Conservation (phyloP, 768 basidiomycete species). For the Pisolithus sp. region DNA sequence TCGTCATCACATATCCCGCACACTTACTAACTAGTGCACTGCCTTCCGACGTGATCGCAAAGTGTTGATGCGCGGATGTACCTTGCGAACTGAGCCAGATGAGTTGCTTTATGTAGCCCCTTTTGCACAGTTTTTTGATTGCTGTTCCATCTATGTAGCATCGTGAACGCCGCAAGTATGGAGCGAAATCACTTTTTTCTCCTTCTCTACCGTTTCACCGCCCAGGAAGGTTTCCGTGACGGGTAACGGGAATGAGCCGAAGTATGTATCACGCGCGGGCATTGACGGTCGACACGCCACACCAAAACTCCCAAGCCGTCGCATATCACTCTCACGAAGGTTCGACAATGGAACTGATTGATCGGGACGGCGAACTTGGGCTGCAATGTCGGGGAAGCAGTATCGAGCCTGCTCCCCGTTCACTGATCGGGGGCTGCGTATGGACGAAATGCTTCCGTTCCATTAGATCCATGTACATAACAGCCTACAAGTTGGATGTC, state of each 20-base stretch:
- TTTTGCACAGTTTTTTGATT: not conserved
- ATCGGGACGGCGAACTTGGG: too few species aligned
- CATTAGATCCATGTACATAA: not conserved
- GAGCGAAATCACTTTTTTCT: not conserved
- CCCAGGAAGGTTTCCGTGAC: not conserved
- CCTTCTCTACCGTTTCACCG: not conserved
- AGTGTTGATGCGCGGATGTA: not conserved
- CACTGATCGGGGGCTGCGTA: not conserved
- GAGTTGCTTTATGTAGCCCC: not conserved
- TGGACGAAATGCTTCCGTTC: not conserved
- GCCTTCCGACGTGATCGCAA: conserved; percentile 1
- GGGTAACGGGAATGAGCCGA: too few species aligned
- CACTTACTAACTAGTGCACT: not conserved
- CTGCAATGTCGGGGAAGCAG: too few species aligned
- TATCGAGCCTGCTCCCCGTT: not conserved
- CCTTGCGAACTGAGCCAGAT: not conserved
- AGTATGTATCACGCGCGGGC: too few species aligned
- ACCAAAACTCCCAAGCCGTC: too few species aligned
- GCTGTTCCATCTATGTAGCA: not conserved
- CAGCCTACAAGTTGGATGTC: not conserved
- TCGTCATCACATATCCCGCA: too few species aligned
- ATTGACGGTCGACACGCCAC: too few species aligned
- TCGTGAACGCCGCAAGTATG: not conserved
- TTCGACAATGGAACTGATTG: too few species aligned
- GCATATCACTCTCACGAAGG: too few species aligned